These are phyloP conservation scores for Ophiocordyceps australis DNA, from an alignment of 2,329 filamentous ascomycete genomes.

Conservation along the genomic window DNA sequence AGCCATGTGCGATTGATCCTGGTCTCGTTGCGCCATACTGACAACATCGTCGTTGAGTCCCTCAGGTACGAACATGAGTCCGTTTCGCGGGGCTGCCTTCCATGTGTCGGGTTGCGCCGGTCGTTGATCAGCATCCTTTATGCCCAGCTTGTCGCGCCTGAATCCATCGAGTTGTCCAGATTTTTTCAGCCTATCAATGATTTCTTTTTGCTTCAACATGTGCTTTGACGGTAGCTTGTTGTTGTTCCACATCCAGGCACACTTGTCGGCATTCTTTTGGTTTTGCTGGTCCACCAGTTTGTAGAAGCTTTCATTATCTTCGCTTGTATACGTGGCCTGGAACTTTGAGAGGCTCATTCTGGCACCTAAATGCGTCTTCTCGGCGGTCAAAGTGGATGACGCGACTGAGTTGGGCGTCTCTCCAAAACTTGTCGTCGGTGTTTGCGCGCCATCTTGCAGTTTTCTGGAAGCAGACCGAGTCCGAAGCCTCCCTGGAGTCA, in stretches of 20 bases:
- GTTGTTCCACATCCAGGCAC: constrained; percentile 73
- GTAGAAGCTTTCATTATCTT: constrained; percentile 97
- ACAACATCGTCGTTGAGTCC: constrained; percentile 38
- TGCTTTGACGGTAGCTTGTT: constrained; percentile 78
- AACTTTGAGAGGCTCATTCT: constrained; percentile 72
- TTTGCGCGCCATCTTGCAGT: constrained; percentile 21
- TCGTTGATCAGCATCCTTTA: constrained; percentile 49
- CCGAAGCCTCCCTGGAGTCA: constrained; percentile 51
- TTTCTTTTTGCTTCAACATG: constrained; percentile 48
- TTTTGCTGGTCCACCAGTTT: constrained; percentile 84
- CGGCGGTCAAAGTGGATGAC: constrained; percentile 16
- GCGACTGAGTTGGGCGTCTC: constrained; percentile 53
- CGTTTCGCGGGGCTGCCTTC: constrained; percentile 58
- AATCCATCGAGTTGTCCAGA: constrained; percentile 34
- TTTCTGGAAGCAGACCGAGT: constrained; percentile 7
- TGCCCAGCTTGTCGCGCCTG: constrained; percentile 37
- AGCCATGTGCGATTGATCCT: constrained; percentile 52
- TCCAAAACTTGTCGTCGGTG: constrained; percentile 48
- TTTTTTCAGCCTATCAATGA: constrained; percentile 32
- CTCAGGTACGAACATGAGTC: constrained; percentile 70
- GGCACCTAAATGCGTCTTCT: constrained; percentile 43
- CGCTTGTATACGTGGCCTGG: constrained; percentile 86
- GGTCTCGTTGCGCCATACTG: constrained; percentile 50
- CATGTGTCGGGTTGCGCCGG: constrained; percentile 65
- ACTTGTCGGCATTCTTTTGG: constrained; percentile 63